Evolutionary conservation across 1,284 basidiomycete species (phyloP).

Genomic region (Trametes versicolor): DNA sequence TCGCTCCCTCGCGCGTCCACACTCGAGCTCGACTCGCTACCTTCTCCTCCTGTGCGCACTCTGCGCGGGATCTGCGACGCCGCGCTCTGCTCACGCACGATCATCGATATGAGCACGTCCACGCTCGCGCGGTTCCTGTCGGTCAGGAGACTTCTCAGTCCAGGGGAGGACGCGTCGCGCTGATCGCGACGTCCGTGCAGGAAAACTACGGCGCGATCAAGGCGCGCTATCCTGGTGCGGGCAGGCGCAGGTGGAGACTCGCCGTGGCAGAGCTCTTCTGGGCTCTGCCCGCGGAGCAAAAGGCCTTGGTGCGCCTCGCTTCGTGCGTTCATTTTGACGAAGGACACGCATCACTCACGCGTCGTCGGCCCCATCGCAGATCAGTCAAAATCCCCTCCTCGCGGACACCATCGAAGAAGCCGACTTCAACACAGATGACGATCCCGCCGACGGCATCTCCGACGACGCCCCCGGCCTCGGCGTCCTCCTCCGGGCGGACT

Average conservation of each 20-base stretch:
- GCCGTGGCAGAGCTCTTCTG: constrained; percentile 53
- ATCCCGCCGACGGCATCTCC: constrained; percentile 53
- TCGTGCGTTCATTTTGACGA: constrained; percentile 7
- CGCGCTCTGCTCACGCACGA: background rate
- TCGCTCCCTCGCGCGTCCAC: constrained; percentile 11
- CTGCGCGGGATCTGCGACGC: too few relatives aligned
- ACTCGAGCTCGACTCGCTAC: background rate
- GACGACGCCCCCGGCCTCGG: constrained; percentile 53
- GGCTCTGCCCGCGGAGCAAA: constrained; percentile 41
- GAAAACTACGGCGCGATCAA: constrained; percentile 50
- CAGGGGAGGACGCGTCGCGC: constrained; percentile 10
- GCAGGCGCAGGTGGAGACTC: constrained; percentile 52
- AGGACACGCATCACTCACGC: constrained; percentile 2
- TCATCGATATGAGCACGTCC: constrained; percentile 13
- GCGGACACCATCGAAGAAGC: constrained; percentile 30
- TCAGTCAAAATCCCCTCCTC: constrained; percentile 31
- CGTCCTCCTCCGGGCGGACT: constrained; percentile 75
- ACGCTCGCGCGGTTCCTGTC: constrained; percentile 38
- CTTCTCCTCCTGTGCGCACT: background rate
- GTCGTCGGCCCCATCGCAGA: constrained; percentile 15
- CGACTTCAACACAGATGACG: constrained; percentile 53
- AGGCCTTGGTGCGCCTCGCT: constrained; percentile 30
- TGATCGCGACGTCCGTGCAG: constrained; percentile 39
- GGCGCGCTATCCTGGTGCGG: constrained; percentile 47
- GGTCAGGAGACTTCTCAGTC: constrained; percentile 34